These are phyloP conservation scores for Lachnellula subtilissima DNA, from an alignment of 2,329 filamentous ascomycete genomes.

Conservation along the genomic window DNA sequence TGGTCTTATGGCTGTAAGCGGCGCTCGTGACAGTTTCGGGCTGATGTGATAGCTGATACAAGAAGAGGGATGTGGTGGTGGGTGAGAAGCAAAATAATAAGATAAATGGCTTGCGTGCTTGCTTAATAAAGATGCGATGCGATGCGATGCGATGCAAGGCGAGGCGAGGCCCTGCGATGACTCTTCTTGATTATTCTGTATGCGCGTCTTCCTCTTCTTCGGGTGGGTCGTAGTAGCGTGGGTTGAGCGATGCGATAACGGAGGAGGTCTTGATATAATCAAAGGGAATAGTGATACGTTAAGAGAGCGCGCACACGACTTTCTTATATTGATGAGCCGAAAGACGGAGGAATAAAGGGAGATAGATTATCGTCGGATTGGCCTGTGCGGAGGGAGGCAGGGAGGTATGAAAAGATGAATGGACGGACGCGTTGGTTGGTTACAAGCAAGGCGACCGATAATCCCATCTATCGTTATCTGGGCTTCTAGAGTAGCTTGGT, in stretches of 20 bases:
- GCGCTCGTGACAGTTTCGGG: too few relatives aligned
- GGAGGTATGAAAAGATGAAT: not conserved
- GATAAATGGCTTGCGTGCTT: too few relatives aligned
- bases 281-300: not conserved
- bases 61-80: too few relatives aligned
- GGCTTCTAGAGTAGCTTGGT: too few relatives aligned
- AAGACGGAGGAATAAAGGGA: constrained; percentile 1
- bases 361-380: constrained; percentile 1
- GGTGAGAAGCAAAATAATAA: too few relatives aligned
- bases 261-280: not conserved
- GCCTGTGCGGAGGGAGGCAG: not conserved
- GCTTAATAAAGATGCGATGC: too few relatives aligned
- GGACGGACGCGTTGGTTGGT: not conserved
- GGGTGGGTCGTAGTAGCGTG: not conserved
- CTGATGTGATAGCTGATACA: too few relatives aligned
- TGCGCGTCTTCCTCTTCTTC: not conserved
- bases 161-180: too few relatives aligned
- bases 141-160: too few relatives aligned
- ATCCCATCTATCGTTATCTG: not conserved
- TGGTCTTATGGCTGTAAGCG: too few relatives aligned
- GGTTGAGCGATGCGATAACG: not conserved
- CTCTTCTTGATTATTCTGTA: not conserved
- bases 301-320: too few relatives aligned
- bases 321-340: not conserved
- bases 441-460: not conserved